These are phyloP conservation scores for Dendrostoma leiphaemia DNA, from an alignment of 2,329 filamentous ascomycete species.

Conservation along the genomic window DNA sequence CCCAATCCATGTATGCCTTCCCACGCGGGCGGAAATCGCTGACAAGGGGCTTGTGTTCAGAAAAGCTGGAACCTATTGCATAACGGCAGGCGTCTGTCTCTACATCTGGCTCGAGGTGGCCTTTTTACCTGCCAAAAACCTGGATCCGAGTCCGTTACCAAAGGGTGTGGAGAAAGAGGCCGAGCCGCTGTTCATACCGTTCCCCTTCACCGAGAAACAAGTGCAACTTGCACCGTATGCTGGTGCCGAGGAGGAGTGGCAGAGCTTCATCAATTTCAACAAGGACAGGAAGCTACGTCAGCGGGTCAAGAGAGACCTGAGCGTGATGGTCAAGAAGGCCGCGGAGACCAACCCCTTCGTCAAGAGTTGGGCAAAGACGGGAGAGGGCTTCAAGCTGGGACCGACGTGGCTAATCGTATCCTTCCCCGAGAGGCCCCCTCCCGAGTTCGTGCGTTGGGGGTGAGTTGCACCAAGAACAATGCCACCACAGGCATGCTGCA, in stretches of 20 bases:
- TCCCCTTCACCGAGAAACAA: slow-evolving; percentile 55
- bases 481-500: background rate
- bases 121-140: slow-evolving; percentile 39
- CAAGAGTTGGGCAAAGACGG: slow-evolving; percentile 35
- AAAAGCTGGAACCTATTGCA: slow-evolving; percentile 18
- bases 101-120: slow-evolving; percentile 45
- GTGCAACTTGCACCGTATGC: slow-evolving; percentile 50
- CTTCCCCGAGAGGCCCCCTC: slow-evolving; percentile 58
- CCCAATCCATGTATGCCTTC: background rate
- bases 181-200: slow-evolving; percentile 56
- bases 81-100: slow-evolving; percentile 36
- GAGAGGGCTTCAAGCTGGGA: slow-evolving; percentile 46
- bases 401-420: slow-evolving; percentile 61
- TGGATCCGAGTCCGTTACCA: slow-evolving; percentile 35
- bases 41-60: background rate
- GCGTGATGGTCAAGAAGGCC: slow-evolving; percentile 38
- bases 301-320: slow-evolving; percentile 47
- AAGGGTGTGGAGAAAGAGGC: slow-evolving; percentile 40
- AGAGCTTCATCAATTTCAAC: slow-evolving; percentile 57
- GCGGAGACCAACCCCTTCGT: slow-evolving; percentile 43
- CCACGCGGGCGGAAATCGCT: background rate
- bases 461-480: slow-evolving; percentile 31
- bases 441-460: slow-evolving; percentile 59
- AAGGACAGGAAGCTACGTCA: slow-evolving; percentile 47
- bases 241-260: slow-evolving; percentile 62